Percentiles rank a stretch among this genome's conserved stretches.
phyloP scores from a whole-genome alignment of 1,139 yeast genomes.

The Blastobotrys apis region DNA sequence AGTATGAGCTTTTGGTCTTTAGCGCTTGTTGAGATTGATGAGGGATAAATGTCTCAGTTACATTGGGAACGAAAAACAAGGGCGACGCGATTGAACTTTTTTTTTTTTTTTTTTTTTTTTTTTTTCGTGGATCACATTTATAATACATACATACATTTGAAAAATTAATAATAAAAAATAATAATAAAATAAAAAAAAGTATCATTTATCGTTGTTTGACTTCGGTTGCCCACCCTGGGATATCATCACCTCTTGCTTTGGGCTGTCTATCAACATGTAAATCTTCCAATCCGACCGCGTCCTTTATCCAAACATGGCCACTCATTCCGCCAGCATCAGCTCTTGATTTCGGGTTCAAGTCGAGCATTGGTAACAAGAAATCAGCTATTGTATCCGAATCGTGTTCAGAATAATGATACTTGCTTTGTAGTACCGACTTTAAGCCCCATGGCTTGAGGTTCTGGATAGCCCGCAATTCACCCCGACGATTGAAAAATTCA shows the following conservation, averaged over 20 bases:
- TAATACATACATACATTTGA: no score
- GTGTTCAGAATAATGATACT: constrained; percentile 57
- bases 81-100: no score
- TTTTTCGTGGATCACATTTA: no score
- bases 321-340: constrained; percentile 82
- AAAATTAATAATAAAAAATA: no score
- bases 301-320: constrained; percentile 71
- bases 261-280: constrained; percentile 49
- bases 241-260: constrained; percentile 66
- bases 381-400: constrained; percentile 56
- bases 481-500: constrained; percentile 53
- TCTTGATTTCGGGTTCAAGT: constrained; percentile 61
- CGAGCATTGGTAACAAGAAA: constrained; percentile 69
- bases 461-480: constrained; percentile 53
- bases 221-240: constrained; percentile 64
- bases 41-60: no score
- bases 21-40: no score
- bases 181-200: neutral
- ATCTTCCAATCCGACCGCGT: constrained; percentile 57
- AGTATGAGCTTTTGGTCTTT: no score
- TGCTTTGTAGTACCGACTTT: constrained; percentile 60
- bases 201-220: constrained; percentile 19
- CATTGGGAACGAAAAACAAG: no score
- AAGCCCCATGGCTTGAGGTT: constrained; percentile 68
- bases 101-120: no score